Percentiles rank a stretch among this genome's conserved stretches.
Conservation (phyloP, 2,329 filamentous ascomycete genomes). For the Aspergillus ochraceus region DNA sequence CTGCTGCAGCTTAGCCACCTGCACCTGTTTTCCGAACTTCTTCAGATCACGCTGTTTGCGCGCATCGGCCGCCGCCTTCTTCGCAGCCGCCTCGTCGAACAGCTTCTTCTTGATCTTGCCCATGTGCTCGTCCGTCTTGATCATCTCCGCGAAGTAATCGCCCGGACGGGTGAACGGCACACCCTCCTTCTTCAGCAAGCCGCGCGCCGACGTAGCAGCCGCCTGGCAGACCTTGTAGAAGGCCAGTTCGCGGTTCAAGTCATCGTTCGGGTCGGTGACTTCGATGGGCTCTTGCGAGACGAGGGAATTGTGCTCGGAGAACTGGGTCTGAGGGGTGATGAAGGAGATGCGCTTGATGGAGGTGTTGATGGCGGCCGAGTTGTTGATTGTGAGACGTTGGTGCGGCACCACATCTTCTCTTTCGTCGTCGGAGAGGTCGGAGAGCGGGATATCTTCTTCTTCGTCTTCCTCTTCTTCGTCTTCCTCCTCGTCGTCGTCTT, state of each 20-base stretch:
- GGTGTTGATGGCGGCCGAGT: slow-evolving; percentile 79
- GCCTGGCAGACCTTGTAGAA: slow-evolving; percentile 90
- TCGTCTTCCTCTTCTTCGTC: slow-evolving; percentile 63
- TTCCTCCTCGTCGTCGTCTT: slow-evolving; percentile 39
- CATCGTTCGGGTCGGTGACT: slow-evolving; percentile 84
- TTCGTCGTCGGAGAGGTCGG: slow-evolving; percentile 79
- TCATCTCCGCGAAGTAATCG: slow-evolving; percentile 99
- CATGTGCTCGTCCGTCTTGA: slow-evolving; percentile 98
- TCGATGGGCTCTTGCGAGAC: slow-evolving; percentile 66
- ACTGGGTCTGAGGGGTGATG: slow-evolving; percentile 65
- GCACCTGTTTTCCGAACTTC: slow-evolving; percentile 99
- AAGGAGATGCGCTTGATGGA: slow-evolving; percentile 67
- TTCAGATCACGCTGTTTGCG: slow-evolving; percentile 91
- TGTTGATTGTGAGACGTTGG: slow-evolving; percentile 95
- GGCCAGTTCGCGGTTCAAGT: slow-evolving; percentile 85
- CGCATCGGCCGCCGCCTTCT: slow-evolving; percentile 90
- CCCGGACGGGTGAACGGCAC: slow-evolving; percentile 83
- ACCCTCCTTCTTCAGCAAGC: slow-evolving; percentile 76
- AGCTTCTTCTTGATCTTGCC: slow-evolving; percentile 92
- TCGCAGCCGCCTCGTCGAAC: slow-evolving; percentile 84
- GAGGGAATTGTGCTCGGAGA: slow-evolving; percentile 79
- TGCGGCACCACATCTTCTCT: slow-evolving; percentile 84
- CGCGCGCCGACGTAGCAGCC: slow-evolving; percentile 71
- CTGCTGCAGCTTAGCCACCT: slow-evolving; percentile 94
- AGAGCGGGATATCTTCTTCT: slow-evolving; percentile 83